These are phyloP conservation scores for Penicillium sp. DNA, from an alignment of 2,329 filamentous ascomycete species.

Conservation along the genomic window DNA sequence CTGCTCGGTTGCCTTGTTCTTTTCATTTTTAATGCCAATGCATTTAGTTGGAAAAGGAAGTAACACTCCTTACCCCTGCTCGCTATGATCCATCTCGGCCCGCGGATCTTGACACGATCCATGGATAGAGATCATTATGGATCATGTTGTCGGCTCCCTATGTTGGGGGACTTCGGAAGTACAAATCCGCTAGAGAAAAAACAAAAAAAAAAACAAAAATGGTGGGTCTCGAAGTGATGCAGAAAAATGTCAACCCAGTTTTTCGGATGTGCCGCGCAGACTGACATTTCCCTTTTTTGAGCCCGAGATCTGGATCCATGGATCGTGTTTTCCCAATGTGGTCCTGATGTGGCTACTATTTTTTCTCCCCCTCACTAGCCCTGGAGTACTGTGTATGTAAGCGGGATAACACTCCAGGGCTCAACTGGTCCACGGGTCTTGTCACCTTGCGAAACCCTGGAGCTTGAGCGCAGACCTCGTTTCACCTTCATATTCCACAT, in stretches of 20 bases:
- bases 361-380: too few species aligned
- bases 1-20: constrained; percentile 2
- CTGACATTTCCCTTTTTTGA: not conserved
- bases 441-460: too few species aligned
- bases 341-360: not conserved
- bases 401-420: not conserved
- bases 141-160: not conserved
- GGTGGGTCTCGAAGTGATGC: not conserved
- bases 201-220: not conserved
- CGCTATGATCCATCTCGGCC: not conserved
- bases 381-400: not conserved
- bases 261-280: not conserved
- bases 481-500: not conserved
- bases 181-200: not conserved
- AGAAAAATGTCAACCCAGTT: not conserved
- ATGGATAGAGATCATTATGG: not conserved
- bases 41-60: not conserved
- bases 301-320: not conserved
- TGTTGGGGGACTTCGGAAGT: not conserved
- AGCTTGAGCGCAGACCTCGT: not conserved
- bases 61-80: not conserved
- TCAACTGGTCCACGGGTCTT: too few species aligned
- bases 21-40: not conserved
- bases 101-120: not conserved
- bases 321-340: too few species aligned